Base-by-base conservation (phyloP, 805 yeast species). In the Starmerella tilneyi region DNA sequence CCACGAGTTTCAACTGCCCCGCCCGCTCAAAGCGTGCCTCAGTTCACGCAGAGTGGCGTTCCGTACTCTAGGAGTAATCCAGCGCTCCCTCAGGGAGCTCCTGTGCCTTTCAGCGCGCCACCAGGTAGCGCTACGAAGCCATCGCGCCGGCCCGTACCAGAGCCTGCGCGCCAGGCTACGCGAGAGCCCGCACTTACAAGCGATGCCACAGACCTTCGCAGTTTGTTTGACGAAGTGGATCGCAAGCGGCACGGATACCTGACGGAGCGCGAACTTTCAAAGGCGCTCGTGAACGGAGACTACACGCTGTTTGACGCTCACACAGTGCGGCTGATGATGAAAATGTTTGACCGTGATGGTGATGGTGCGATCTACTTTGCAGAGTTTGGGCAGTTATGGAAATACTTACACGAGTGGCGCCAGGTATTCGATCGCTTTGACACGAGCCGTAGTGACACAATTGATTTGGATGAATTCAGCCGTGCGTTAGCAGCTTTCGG, bases 311-410 rank as follows among this genome's bases (percentile, higher is more conserved):
- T 80, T 58, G 74, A 75, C 52, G 69, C 74, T 15, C 70, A 75
- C 21, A 79, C 86, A 1, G 73, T 80, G 30, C 59, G 67, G 41
- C 63, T 79, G 28, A 78, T 80, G 81, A 73, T 79, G 49, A 70
- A 73, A 56, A 61, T 80, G 56, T 79, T 80, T 58, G 78, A 78
- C 53, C 69, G 71, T 39, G 70, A 71, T 49, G 62, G 64, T 15
- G 66, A 66, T 21, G 66, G 71, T 8, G 61, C 69, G 2, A 62
- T 73, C 12, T 68, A 71, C 37, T 76, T 75, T 51, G 75, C 70
- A 40, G 86, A 80, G 61, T 80, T 80, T 55, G 61, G 73, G 43
- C 76, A 77, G 48, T 63, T 80, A 45, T 78, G 84, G 84, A 76
- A 78, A 56, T 78, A 79, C 53, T 63, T 80, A 35, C 66, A 75